phyloP scores from a whole-genome alignment of 139 green algal species.

The Mesostigma viride region DNA sequence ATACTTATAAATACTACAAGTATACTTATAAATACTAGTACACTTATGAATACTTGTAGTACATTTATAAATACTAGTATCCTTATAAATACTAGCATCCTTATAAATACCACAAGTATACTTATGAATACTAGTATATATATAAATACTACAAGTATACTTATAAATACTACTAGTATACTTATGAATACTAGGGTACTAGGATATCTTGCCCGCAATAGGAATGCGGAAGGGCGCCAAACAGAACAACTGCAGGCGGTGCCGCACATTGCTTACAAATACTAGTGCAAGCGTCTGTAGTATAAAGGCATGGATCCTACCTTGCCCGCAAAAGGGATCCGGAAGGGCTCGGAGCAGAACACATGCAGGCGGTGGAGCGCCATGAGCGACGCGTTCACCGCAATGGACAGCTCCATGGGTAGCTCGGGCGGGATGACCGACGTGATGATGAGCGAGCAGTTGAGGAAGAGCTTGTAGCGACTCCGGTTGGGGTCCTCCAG shows the following conservation, averaged over 20 bases:
- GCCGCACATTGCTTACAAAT: constrained; percentile 2
- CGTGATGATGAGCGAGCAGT: constrained; percentile 96
- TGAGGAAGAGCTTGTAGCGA: constrained; percentile 93
- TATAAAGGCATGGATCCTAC: constrained; percentile 37
- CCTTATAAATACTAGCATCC: too few species aligned
- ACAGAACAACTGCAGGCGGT: background rate
- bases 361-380: constrained; percentile 49
- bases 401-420: constrained; percentile 96
- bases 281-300: too few species aligned
- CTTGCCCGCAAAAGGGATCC: constrained; percentile 89
- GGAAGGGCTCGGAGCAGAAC: constrained; percentile 97
- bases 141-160: too few species aligned
- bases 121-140: too few species aligned
- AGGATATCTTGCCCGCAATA: constrained; percentile 21
- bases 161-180: too few species aligned
- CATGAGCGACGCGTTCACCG: constrained; percentile 66
- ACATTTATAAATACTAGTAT: too few species aligned
- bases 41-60: too few species aligned
- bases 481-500: constrained; percentile 69
- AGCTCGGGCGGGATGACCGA: constrained; percentile 90
- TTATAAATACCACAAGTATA: too few species aligned
- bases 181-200: too few species aligned
- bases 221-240: constrained; percentile 16
- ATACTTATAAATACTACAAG: too few species aligned
- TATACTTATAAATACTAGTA: too few species aligned